A percentile compares a stretch with the other conserved stretches of the same genome.
Conservation (phyloP, 2,329 filamentous ascomycete species). For the Sclerotinia sclerotiorum region DNA sequence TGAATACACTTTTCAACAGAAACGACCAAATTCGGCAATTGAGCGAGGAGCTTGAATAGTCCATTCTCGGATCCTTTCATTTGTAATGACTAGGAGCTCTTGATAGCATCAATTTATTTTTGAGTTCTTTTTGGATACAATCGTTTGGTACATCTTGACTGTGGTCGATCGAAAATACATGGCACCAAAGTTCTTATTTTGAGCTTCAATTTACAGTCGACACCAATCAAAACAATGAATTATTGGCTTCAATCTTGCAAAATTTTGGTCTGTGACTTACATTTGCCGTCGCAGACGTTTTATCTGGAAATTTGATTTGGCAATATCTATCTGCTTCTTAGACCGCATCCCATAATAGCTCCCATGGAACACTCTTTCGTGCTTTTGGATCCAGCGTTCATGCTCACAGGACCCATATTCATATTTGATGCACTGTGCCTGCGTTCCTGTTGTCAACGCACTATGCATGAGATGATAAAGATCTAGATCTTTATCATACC, state of each 20-base stretch:
- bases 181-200: not conserved
- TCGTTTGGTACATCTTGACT: not conserved
- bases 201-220: not conserved
- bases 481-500: not conserved
- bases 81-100: not conserved
- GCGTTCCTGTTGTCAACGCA: constrained; percentile 1
- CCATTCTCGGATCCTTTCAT: not conserved
- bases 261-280: not conserved
- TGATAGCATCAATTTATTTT: not conserved
- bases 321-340: not conserved
- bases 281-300: not conserved
- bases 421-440: not conserved
- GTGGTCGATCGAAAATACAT: not conserved
- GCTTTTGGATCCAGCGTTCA: not conserved
- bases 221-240: not conserved
- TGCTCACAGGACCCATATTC: not conserved
- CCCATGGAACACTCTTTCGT: not conserved
- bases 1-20: not conserved
- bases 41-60: not conserved
- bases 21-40: constrained; percentile 5
- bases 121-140: not conserved
- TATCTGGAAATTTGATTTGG: not conserved
- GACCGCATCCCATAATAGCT: not conserved
- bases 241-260: not conserved
- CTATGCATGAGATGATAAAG: not conserved